Conservation (phyloP, 2,329 filamentous ascomycete species). For the Verticillium tricorpus region DNA sequence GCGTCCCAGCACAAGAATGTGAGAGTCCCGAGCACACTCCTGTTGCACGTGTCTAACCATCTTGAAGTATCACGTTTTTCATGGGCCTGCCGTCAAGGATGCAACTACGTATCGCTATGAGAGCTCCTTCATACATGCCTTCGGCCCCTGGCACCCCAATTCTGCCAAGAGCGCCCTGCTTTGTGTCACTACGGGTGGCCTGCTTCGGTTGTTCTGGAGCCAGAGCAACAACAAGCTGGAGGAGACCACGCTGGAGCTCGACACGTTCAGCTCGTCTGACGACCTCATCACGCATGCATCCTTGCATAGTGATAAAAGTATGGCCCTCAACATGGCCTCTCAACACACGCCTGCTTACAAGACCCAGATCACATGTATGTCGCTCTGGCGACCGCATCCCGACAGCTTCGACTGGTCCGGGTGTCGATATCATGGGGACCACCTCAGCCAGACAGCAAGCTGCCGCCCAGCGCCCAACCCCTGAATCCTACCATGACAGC, state of each 20-base stretch:
- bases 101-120: constrained; percentile 61
- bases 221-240: constrained; percentile 69
- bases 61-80: constrained; percentile 36
- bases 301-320: constrained; percentile 70
- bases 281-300: constrained; percentile 78
- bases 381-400: constrained; percentile 63
- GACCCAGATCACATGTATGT: constrained; percentile 12
- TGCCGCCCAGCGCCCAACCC: constrained; percentile 37
- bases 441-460: constrained; percentile 51
- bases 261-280: constrained; percentile 66
- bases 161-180: constrained; percentile 69
- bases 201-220: constrained; percentile 72
- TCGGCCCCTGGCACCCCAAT: constrained; percentile 70
- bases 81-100: constrained; percentile 61
- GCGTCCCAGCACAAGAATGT: constrained; percentile 41
- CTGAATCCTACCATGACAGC: constrained; percentile 51
- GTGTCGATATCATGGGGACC: constrained; percentile 71
- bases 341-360: constrained; percentile 2
- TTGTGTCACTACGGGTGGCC: constrained; percentile 69
- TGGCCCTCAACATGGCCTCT: neutral
- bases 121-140: constrained; percentile 58
- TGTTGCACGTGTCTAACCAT: neutral
- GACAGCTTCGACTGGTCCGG: constrained; percentile 69
- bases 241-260: constrained; percentile 69
- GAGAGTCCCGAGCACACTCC: neutral